Percentiles rank a stretch among this genome's conserved stretches.
phyloP scores from a whole-genome alignment of 73 alveolate species.

The Symbiodinium natans region DNA sequence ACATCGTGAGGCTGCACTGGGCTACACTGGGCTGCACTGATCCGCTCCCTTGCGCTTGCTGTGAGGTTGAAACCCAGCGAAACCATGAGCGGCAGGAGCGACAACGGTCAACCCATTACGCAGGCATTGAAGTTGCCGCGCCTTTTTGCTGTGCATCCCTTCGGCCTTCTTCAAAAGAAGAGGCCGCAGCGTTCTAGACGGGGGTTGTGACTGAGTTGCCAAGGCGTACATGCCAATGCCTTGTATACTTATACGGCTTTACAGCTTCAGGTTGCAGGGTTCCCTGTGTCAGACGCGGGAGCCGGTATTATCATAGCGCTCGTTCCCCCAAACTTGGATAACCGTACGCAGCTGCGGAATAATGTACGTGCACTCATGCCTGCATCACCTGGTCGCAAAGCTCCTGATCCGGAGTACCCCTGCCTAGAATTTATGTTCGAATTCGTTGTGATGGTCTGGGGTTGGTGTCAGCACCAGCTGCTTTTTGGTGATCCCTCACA shows the following conservation, averaged over 20 bases:
- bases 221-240: no score
- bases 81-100: not conserved
- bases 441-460: not conserved
- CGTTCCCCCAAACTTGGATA: no score
- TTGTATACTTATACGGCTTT: no score
- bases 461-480: not conserved
- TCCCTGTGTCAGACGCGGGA: no score
- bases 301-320: no score
- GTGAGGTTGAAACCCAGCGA: no score
- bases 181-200: not conserved
- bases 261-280: no score
- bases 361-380: not conserved
- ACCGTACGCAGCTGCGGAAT: not conserved
- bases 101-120: not conserved
- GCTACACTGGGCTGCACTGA: no score
- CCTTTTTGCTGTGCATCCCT: not conserved
- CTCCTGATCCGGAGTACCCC: not conserved
- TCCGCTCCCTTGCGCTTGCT: no score
- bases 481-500: slow-evolving; percentile 8
- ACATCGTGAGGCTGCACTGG: no score
- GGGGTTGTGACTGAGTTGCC: not conserved
- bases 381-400: not conserved
- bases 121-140: not conserved
- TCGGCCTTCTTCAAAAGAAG: not conserved
- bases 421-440: not conserved